A percentile compares a stretch with the other conserved stretches of the same genome.
Conservation (phyloP, 768 basidiomycete species). For the Agaricus blazei region DNA sequence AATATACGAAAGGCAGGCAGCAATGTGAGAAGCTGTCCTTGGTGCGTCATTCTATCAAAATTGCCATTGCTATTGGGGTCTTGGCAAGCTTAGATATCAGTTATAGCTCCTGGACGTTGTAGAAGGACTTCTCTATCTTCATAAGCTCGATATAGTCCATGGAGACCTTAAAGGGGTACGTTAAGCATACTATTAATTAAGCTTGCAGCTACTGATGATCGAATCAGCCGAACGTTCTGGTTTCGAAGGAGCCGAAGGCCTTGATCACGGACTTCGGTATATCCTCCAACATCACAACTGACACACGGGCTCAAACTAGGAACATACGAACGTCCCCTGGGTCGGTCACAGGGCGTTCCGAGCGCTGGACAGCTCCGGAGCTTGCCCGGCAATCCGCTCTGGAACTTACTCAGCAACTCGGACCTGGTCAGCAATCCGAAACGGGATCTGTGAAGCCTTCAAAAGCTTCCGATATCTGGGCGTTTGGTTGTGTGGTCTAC, state of each 20-base stretch:
- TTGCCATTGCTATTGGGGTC: too few relatives aligned
- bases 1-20: neutral
- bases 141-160: neutral
- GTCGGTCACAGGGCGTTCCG: neutral
- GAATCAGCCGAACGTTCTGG: neutral
- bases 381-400: neutral
- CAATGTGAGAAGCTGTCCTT: neutral
- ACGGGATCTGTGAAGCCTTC: neutral
- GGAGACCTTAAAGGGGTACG: slow-evolving; percentile 6
- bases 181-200: neutral
- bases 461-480: neutral
- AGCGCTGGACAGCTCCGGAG: slow-evolving; percentile 5
- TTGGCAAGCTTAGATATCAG: neutral
- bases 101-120: neutral
- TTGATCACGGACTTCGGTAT: slow-evolving; percentile 4
- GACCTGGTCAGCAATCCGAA: too few relatives aligned
- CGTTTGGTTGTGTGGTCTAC: neutral
- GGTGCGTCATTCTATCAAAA: neutral
- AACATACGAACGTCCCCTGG: neutral
- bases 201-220: neutral
- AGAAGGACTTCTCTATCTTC: neutral
- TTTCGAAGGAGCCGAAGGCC: neutral
- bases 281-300: neutral
- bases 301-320: neutral
- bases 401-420: too few relatives aligned